Evolutionary conservation across 805 yeast genomes (phyloP).

Genomic region (Cyberlindnera petersonii): DNA sequence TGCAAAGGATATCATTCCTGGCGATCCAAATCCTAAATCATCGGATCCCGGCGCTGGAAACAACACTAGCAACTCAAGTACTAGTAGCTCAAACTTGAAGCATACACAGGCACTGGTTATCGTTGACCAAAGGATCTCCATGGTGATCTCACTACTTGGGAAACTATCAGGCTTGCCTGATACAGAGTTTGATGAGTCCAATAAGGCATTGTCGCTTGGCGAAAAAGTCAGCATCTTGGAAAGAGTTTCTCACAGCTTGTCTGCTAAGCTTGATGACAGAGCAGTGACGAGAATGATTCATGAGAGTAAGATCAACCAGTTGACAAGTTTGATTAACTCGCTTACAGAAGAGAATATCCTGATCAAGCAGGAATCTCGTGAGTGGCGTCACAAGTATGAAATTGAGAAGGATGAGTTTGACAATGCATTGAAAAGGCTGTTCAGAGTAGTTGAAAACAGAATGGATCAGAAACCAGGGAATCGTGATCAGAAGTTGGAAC

Average conservation of each 20-base stretch:
- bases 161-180: slow-evolving; percentile 1
- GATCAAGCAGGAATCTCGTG: background rate
- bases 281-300: slow-evolving; percentile 2
- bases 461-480: slow-evolving; percentile 3
- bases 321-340: background rate
- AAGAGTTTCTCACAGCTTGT: background rate
- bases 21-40: background rate
- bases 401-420: slow-evolving; percentile 1
- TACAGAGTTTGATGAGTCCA: background rate
- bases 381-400: slow-evolving; percentile 6
- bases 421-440: slow-evolving; percentile 1
- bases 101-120: slow-evolving; percentile 1
- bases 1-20: background rate
- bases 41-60: background rate
- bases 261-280: slow-evolving; percentile 2
- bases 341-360: slow-evolving; percentile 1
- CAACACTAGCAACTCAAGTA: too few species aligned
- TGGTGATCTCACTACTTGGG: background rate
- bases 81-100: background rate
- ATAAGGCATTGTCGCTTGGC: background rate
- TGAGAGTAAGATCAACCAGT: slow-evolving; percentile 3
- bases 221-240: slow-evolving; percentile 3
- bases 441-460: background rate
- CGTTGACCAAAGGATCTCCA: slow-evolving; percentile 5
- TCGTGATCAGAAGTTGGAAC: slow-evolving; percentile 1